These are phyloP conservation scores for Bremia lactucae DNA, from an alignment of 352 stramenopile species.

Conservation along the genomic window DNA sequence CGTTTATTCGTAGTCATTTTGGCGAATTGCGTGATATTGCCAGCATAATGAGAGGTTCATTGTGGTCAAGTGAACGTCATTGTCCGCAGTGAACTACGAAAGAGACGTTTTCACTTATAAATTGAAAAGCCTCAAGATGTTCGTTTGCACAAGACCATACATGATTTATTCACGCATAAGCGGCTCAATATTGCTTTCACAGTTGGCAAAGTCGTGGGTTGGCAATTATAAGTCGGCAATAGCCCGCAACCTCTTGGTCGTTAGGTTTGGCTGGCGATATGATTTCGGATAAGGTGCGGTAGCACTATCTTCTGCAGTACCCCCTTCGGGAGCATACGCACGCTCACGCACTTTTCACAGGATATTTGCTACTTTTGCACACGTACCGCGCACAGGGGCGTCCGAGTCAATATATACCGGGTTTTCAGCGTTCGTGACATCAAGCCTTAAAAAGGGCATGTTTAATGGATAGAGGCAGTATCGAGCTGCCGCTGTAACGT, in stretches of 20 bases:
- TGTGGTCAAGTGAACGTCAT: slow-evolving; percentile 57
- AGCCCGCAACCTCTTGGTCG: slow-evolving; percentile 44
- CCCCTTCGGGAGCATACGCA: slow-evolving; percentile 41
- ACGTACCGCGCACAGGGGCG: slow-evolving; percentile 35
- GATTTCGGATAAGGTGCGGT: slow-evolving; percentile 34
- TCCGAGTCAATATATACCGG: slow-evolving; percentile 50
- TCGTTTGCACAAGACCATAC: slow-evolving; percentile 55
- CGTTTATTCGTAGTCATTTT: slow-evolving; percentile 87
- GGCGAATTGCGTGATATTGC: slow-evolving; percentile 77
- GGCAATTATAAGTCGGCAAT: slow-evolving; percentile 34
- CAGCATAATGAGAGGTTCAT: slow-evolving; percentile 69
- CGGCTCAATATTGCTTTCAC: slow-evolving; percentile 44
- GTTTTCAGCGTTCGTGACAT: slow-evolving; percentile 19
- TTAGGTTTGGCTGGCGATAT: slow-evolving; percentile 43
- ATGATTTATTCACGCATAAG: slow-evolving; percentile 60
- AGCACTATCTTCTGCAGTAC: slow-evolving; percentile 4
- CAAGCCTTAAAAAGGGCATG: slow-evolving; percentile 27
- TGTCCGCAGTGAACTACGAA: slow-evolving; percentile 71
- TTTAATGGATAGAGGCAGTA: slow-evolving; percentile 67
- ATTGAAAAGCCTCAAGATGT: slow-evolving; percentile 50
- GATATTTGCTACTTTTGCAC: slow-evolving; percentile 54
- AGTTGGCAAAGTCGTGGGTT: slow-evolving; percentile 29
- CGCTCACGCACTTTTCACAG: slow-evolving; percentile 63
- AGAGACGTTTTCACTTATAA: slow-evolving; percentile 59
- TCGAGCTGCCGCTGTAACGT: slow-evolving; percentile 67